phyloP scores from a whole-genome alignment of 768 basidiomycete genomes.

The Leucosporidium yakuticum region DNA sequence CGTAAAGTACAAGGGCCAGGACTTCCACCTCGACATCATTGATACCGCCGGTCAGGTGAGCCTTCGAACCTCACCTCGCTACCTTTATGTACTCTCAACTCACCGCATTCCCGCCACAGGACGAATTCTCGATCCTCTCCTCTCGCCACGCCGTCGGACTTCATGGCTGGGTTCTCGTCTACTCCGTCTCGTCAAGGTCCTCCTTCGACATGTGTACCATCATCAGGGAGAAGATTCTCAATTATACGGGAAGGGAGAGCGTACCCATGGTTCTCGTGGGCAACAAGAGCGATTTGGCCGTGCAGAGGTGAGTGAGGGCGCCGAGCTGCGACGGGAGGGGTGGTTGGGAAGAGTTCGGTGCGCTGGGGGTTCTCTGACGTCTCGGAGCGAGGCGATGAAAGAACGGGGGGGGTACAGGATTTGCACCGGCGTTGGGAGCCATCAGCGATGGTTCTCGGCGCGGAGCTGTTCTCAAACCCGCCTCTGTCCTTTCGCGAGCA shows the following conservation, averaged over 20 bases:
- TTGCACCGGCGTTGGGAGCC: too few species aligned
- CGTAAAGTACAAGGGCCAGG: slow-evolving; percentile 76
- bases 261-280: slow-evolving; percentile 93
- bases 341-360: neutral
- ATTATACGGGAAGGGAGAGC: slow-evolving; percentile 73
- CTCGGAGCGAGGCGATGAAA: too few species aligned
- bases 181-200: slow-evolving; percentile 79
- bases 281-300: slow-evolving; percentile 75
- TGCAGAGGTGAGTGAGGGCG: slow-evolving; percentile 51
- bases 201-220: slow-evolving; percentile 94
- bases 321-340: neutral
- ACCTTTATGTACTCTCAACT: slow-evolving; percentile 3
- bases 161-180: slow-evolving; percentile 94
- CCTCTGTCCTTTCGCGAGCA: too few species aligned
- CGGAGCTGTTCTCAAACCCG: too few species aligned
- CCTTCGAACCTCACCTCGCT: neutral
- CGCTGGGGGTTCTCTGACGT: too few species aligned
- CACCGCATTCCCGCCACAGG: slow-evolving; percentile 49
- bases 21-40: slow-evolving; percentile 94
- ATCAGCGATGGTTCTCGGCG: too few species aligned
- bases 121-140: slow-evolving; percentile 91
- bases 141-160: slow-evolving; percentile 84
- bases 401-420: too few species aligned
- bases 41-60: slow-evolving; percentile 94
- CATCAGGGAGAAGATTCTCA: slow-evolving; percentile 85